Percentiles rank a stretch among this genome's conserved stretches.
Evolutionary conservation across 1,284 basidiomycete genomes (phyloP).

Genomic region (Ustilago cynodontis): DNA sequence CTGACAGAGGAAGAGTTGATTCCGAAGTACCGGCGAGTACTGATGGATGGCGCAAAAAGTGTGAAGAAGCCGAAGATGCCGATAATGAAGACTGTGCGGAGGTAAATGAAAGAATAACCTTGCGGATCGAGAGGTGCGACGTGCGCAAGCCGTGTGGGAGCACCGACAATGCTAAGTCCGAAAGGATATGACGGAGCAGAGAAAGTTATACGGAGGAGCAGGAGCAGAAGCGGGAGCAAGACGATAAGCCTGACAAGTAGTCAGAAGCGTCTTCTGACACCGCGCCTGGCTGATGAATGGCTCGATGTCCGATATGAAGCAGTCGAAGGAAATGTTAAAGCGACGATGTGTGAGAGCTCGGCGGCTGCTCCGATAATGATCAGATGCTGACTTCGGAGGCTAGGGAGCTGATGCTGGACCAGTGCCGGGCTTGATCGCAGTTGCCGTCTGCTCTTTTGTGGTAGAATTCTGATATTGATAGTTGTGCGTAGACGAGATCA

Average conservation of each 20-base stretch:
- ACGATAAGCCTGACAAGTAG: not conserved
- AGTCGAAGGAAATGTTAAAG: not conserved
- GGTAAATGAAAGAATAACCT: not conserved
- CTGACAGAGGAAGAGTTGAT: not conserved
- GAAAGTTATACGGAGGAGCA: not conserved
- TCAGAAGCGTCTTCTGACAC: not conserved
- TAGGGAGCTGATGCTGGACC: not conserved
- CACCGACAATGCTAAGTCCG: not conserved
- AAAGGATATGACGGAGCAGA: not conserved
- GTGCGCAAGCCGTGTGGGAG: not conserved
- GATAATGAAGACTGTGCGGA: not conserved
- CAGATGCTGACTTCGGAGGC: not conserved
- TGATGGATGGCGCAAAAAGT: not conserved
- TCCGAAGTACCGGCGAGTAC: not conserved
- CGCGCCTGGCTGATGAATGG: not conserved
- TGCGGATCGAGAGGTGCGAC: not conserved
- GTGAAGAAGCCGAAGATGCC: slow-evolving; percentile 4
- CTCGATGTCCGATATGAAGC: not conserved
- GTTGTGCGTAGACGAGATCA: not conserved
- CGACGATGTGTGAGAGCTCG: not conserved
- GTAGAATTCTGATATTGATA: not conserved
- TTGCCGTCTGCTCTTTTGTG: not conserved
- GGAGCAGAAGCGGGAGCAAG: not conserved
- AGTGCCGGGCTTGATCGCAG: not conserved
- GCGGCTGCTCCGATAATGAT: not conserved